Conservation (phyloP, 352 stramenopile species). For the Pythium biforme region DNA sequence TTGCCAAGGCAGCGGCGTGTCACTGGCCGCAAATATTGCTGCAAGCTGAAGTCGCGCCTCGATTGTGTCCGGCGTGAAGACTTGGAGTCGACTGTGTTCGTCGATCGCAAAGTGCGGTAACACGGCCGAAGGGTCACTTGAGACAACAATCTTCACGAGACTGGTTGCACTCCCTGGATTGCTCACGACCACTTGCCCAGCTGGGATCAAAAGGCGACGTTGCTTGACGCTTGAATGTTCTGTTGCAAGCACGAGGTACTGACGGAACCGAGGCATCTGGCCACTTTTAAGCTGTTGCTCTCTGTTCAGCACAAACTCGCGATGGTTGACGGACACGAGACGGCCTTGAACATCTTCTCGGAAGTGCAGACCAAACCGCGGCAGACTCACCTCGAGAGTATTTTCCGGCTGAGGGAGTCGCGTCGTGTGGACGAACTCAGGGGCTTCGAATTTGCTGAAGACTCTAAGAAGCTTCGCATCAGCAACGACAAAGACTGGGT, state of each 20-base stretch:
- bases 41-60: conserved; percentile 40
- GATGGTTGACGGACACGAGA: conserved; percentile 34
- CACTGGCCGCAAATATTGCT: conserved; percentile 33
- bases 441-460: conserved; percentile 49
- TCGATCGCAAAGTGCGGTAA: conserved; percentile 14
- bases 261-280: conserved; percentile 11
- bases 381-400: conserved; percentile 36
- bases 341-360: conserved; percentile 13
- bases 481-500: conserved; percentile 29
- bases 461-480: conserved; percentile 18
- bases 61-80: conserved; percentile 39
- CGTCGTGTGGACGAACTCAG: conserved; percentile 31
- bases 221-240: neutral
- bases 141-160: conserved; percentile 4
- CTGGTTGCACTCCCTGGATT: neutral
- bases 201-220: neutral
- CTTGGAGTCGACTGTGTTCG: conserved; percentile 31
- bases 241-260: conserved; percentile 4
- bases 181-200: neutral
- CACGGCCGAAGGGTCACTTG: conserved; percentile 2
- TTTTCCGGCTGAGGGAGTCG: conserved; percentile 13
- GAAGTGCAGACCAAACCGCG: conserved; percentile 44
- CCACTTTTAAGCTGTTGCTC: neutral
- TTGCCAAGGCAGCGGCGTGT: conserved; percentile 29
- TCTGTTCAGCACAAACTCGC: conserved; percentile 9